These are phyloP conservation scores for Trifolium dubium DNA, from an alignment of 306 rosid genomes.

Conservation along the genomic window DNA sequence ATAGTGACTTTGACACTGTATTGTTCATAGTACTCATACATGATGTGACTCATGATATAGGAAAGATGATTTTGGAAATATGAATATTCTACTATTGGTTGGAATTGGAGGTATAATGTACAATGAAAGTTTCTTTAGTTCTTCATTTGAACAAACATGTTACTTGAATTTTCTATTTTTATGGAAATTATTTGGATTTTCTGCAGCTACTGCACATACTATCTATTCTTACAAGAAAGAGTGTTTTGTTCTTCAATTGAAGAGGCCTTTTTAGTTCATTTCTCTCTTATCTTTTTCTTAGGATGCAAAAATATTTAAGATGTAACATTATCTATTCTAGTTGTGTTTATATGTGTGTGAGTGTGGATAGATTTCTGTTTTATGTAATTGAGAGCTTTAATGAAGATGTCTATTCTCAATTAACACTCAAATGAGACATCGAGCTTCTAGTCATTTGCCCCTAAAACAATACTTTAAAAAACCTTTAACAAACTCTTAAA, in stretches of 20 bases:
- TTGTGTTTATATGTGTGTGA: not conserved
- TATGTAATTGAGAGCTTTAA: too few relatives aligned
- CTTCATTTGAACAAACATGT: conserved; percentile 17
- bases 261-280: not conserved
- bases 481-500: too few relatives aligned
- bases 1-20: conserved; percentile 34
- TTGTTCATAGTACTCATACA: not conserved
- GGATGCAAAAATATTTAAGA: not conserved
- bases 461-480: too few relatives aligned
- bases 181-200: not conserved
- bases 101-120: conserved; percentile 3
- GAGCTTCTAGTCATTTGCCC: too few relatives aligned
- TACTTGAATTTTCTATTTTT: not conserved
- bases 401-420: too few relatives aligned
- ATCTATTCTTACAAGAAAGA: not conserved
- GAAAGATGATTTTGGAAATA: conserved; percentile 26
- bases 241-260: not conserved
- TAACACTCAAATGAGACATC: too few relatives aligned
- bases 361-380: too few relatives aligned
- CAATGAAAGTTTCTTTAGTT: conserved; percentile 4
- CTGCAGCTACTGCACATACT: not conserved
- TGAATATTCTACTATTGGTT: not conserved
- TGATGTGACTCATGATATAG: not conserved
- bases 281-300: not conserved
- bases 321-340: not conserved